These are phyloP conservation scores for Lentinula sp. DNA, from an alignment of 768 basidiomycete genomes.

Conservation along the genomic window DNA sequence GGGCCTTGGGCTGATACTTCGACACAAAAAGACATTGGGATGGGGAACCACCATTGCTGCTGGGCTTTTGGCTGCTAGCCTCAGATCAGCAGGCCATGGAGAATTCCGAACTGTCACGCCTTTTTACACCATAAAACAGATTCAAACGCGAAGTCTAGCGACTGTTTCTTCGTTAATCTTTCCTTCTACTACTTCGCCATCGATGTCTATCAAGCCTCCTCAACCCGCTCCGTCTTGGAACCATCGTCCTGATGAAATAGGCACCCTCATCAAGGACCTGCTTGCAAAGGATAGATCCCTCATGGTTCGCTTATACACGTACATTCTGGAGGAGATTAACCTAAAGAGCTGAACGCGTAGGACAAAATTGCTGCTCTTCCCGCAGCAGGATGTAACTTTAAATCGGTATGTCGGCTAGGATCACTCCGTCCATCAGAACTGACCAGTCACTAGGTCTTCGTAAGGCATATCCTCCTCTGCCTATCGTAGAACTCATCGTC, in stretches of 20 bases:
- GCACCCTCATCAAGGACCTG: slow-evolving; percentile 47
- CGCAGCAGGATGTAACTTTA: slow-evolving; percentile 53
- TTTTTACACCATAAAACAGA: background rate
- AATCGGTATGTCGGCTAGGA: slow-evolving; percentile 38
- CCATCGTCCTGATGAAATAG: slow-evolving; percentile 57
- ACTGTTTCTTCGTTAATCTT: slow-evolving; percentile 9
- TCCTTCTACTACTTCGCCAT: slow-evolving; percentile 15
- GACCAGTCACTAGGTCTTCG: slow-evolving; percentile 52
- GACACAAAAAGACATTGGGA: slow-evolving; percentile 2
- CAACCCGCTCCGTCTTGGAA: slow-evolving; percentile 63
- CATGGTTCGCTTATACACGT: slow-evolving; percentile 12
- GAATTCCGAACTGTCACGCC: slow-evolving; percentile 11
- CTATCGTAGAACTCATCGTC: slow-evolving; percentile 11
- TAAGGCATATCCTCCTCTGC: slow-evolving; percentile 29
- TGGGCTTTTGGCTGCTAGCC: slow-evolving; percentile 31
- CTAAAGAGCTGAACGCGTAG: background rate
- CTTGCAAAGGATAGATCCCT: slow-evolving; percentile 50
- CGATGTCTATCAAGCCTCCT: slow-evolving; percentile 54
- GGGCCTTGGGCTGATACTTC: background rate
- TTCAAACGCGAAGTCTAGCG: background rate
- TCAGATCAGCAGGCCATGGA: slow-evolving; percentile 24
- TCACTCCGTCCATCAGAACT: slow-evolving; percentile 1
- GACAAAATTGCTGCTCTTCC: slow-evolving; percentile 58
- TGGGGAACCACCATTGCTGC: slow-evolving; percentile 33
- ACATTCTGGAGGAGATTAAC: too few relatives aligned